Evolutionary conservation across 225 moss, liverwort and hornwort species (phyloP).

Genomic region (Neckera pumila): DNA sequence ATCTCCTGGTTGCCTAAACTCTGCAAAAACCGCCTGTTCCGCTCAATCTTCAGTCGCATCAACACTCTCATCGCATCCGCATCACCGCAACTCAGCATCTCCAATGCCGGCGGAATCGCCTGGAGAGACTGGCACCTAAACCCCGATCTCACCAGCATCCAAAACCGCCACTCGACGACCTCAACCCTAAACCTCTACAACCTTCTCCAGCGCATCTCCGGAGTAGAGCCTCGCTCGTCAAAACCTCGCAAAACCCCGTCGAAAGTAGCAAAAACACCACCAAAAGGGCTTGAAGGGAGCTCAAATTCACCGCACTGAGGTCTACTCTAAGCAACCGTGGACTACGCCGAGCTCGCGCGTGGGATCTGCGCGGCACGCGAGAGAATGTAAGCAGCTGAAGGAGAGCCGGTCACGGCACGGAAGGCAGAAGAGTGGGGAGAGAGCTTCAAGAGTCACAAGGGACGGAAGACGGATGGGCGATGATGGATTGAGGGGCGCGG

Average conservation of each 20-base stretch:
- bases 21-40: neutral
- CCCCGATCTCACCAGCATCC: conserved; percentile 8
- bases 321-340: neutral
- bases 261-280: neutral
- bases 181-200: neutral
- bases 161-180: neutral
- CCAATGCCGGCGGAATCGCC: conserved; percentile 4
- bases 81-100: conserved; percentile 15
- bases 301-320: neutral
- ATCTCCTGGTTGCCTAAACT: neutral
- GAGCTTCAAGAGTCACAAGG: neutral
- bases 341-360: neutral
- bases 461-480: neutral
- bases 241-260: neutral
- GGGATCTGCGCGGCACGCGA: neutral
- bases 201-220: neutral
- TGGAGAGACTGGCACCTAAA: neutral
- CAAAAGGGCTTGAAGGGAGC: neutral
- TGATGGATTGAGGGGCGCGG: neutral
- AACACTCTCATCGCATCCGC: neutral
- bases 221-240: conserved; percentile 4
- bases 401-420: neutral
- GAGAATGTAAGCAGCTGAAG: neutral
- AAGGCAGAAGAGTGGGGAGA: neutral
- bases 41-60: neutral